A percentile compares a stretch with the other conserved stretches of the same genome.
These are phyloP conservation scores for Rhodotorula sp. DNA, from an alignment of 1,284 basidiomycete genomes.

Conservation along the genomic window DNA sequence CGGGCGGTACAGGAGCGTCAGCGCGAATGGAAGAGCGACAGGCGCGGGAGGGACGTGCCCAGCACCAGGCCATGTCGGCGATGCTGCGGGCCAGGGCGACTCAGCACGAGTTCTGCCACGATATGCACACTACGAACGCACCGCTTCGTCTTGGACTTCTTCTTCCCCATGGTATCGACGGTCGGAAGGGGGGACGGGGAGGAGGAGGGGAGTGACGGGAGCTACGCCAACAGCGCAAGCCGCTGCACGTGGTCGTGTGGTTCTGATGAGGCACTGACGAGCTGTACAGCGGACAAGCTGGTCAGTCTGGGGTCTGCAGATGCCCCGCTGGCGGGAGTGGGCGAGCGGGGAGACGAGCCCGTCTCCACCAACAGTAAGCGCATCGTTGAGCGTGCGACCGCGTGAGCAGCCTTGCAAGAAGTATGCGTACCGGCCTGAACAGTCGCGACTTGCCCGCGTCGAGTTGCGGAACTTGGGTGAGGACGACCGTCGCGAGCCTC, in stretches of 20 bases:
- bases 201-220: neutral
- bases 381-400: too few species aligned
- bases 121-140: constrained; percentile 15
- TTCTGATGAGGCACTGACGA: neutral
- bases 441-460: too few species aligned
- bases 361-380: too few species aligned
- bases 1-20: constrained; percentile 67
- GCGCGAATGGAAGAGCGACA: neutral
- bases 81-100: constrained; percentile 4
- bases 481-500: too few species aligned
- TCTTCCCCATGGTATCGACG: constrained; percentile 47
- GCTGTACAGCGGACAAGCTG: neutral
- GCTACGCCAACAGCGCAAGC: neutral
- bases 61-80: constrained; percentile 34
- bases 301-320: neutral
- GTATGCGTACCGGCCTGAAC: too few species aligned
- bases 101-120: neutral
- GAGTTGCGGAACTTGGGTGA: too few species aligned
- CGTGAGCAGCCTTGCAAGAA: too few species aligned
- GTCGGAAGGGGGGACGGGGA: neutral
- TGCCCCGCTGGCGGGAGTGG: too few species aligned
- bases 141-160: constrained; percentile 49
- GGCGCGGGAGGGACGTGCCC: constrained; percentile 12
- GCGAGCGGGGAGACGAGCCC: neutral
- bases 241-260: neutral